Evolutionary conservation across 2,329 filamentous ascomycete species (phyloP), one percentile per base, ranked within the genome.

Genomic region (Alternaria novae-zelandiae): DNA sequence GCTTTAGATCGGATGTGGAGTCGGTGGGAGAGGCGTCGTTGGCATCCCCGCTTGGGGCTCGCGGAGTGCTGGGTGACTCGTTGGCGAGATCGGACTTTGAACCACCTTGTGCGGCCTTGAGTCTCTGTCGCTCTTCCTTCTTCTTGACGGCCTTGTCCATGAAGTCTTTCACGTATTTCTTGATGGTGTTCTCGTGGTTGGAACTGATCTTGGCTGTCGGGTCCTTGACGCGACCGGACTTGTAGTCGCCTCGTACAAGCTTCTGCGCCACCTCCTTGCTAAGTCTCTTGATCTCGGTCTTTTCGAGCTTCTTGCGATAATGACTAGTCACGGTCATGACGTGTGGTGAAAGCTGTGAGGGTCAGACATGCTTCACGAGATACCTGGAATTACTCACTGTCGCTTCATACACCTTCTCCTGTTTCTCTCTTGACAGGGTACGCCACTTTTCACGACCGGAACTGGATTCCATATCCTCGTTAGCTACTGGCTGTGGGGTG

Each of bases 401-500:
- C 76, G 94, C 94, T 79, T 97, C 94, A 74, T 97, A 98, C 3
- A 97, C 86, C 83, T 93, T 97, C 87, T 94, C 96, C 81, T 96
- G 93, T 81, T 97, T 97, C 69, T 97, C 94, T 70, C 89, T 78
- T 2, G 90, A 84, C 30, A 90, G 78, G 63, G 85, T 86, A 59
- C 88, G 86, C 91, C 91, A 94, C 76, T 90, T 92, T 51, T 93
- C 90, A 71, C 86, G 74, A 44, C 70, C 71, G 0, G 74, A 65
- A 46, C 70, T 85, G 70, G 87, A 90, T 6, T 85, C 84, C 74
- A 83, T 85, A 70, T 84, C 85, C 51, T 85, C 85, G 46, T 84
- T 84, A 21, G 81, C 86, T 4, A 84, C 82, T 11, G 88, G 85
- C 63, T 89, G 87, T 2, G 91, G 90, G 1, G 91, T 93, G 13